Conservation (phyloP, 306 rosid species). For the Erythrophleum fordii region DNA sequence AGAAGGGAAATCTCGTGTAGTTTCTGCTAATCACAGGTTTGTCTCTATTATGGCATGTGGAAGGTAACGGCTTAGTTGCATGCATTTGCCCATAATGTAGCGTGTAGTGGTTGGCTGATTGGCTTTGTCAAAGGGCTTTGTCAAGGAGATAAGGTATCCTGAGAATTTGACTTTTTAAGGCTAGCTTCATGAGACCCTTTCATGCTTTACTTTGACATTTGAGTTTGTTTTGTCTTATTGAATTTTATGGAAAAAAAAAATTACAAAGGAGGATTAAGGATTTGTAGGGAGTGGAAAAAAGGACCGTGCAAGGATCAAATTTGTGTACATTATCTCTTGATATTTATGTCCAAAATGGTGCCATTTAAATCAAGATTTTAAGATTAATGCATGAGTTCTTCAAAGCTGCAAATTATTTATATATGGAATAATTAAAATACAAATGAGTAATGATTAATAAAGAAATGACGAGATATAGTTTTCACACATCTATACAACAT, state of each 20-base stretch:
- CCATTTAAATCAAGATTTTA: neutral
- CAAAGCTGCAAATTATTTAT: neutral
- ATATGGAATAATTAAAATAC: neutral
- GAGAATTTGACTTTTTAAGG: neutral
- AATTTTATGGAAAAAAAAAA: neutral
- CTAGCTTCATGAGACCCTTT: neutral
- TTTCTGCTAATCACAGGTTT: slow-evolving; percentile 17
- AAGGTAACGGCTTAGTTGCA: slow-evolving; percentile 16
- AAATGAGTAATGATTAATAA: neutral
- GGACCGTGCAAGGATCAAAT: neutral
- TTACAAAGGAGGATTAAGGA: too few species aligned
- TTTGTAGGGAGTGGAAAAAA: neutral
- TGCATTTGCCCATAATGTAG: slow-evolving; percentile 34
- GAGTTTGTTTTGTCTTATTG: neutral
- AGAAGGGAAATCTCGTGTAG: slow-evolving; percentile 21
- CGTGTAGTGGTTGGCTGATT: slow-evolving; percentile 13
- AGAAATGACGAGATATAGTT: too few species aligned
- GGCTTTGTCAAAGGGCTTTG: slow-evolving; percentile 44
- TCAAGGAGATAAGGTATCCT: slow-evolving; percentile 40
- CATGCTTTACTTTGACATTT: neutral
- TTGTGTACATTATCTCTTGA: neutral
- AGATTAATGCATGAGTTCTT: neutral
- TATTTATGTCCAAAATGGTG: neutral
- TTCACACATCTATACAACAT: too few species aligned
- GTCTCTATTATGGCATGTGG: slow-evolving; percentile 32